A percentile compares a stretch with the other conserved stretches of the same genome.
These are phyloP conservation scores for Venturia carpophila DNA, from an alignment of 2,329 filamentous ascomycete genomes.

Conservation along the genomic window DNA sequence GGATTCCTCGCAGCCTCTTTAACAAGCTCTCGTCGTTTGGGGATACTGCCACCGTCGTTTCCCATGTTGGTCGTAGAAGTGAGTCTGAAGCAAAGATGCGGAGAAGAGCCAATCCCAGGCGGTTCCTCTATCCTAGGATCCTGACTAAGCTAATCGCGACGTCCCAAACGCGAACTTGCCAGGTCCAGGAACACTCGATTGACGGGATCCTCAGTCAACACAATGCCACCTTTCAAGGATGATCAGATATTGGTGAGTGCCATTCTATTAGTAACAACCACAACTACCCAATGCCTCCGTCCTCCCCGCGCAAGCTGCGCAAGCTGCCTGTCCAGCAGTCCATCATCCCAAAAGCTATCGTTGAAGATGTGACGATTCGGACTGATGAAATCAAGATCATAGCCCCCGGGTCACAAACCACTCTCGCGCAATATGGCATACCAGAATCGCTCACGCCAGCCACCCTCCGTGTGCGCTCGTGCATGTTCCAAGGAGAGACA, in stretches of 20 bases:
- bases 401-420: constrained; percentile 79
- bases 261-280: not conserved
- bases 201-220: constrained; percentile 7
- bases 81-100: not conserved
- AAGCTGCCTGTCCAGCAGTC: not conserved
- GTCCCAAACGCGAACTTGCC: not conserved
- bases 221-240: constrained; percentile 39
- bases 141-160: not conserved
- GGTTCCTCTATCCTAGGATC: too few species aligned
- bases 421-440: constrained; percentile 83
- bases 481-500: constrained; percentile 81
- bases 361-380: not conserved
- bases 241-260: constrained; percentile 37
- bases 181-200: constrained; percentile 1
- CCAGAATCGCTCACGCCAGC: constrained; percentile 87
- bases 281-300: not conserved
- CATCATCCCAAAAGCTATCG: not conserved
- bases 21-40: constrained; percentile 90
- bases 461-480: constrained; percentile 75
- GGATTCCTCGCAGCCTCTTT: constrained; percentile 81
- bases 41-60: constrained; percentile 96
- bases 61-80: constrained; percentile 58
- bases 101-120: too few species aligned
- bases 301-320: constrained; percentile 3
- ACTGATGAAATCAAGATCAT: constrained; percentile 44